Percentiles rank a stretch among this genome's conserved stretches.
phyloP scores from a whole-genome alignment of 371 early-diverging fungal species.

The Paraphysoderma sedebokerense region DNA sequence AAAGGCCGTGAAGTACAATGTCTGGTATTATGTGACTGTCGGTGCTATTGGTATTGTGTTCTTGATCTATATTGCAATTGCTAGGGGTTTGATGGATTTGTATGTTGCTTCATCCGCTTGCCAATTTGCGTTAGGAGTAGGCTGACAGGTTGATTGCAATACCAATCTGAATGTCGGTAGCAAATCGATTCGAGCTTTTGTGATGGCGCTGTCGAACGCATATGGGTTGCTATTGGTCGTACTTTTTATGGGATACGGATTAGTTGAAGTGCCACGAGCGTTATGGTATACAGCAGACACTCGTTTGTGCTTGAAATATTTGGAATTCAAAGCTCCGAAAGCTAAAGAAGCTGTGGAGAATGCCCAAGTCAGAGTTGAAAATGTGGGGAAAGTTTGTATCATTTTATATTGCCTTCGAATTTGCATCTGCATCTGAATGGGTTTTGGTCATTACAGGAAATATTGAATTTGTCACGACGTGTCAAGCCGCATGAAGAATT shows the following conservation, averaged over 20 bases:
- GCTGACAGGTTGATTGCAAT: neutral
- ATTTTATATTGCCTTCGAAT: neutral
- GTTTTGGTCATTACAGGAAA: too few species aligned
- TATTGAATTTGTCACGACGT: too few species aligned
- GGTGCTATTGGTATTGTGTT: slow-evolving; percentile 33
- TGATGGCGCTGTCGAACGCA: slow-evolving; percentile 85
- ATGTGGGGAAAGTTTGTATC: slow-evolving; percentile 36
- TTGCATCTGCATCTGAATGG: neutral
- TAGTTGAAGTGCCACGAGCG: slow-evolving; percentile 69
- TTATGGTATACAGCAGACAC: slow-evolving; percentile 59
- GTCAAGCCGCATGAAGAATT: neutral
- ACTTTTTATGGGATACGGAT: slow-evolving; percentile 78
- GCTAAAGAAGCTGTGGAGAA: slow-evolving; percentile 59
- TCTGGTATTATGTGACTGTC: slow-evolving; percentile 54
- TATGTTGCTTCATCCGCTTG: slow-evolving; percentile 1
- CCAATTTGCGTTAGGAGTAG: neutral
- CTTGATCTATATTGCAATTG: slow-evolving; percentile 49
- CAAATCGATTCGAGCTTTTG: slow-evolving; percentile 47
- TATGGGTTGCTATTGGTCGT: slow-evolving; percentile 79
- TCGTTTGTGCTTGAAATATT: slow-evolving; percentile 33
- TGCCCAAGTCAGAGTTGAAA: slow-evolving; percentile 48
- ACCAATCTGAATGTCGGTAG: too few species aligned
- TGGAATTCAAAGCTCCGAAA: slow-evolving; percentile 46
- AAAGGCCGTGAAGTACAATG: slow-evolving; percentile 54
- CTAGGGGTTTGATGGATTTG: slow-evolving; percentile 16